phyloP scores from a whole-genome alignment of 306 rosid genomes.

The Datisca glomerata region DNA sequence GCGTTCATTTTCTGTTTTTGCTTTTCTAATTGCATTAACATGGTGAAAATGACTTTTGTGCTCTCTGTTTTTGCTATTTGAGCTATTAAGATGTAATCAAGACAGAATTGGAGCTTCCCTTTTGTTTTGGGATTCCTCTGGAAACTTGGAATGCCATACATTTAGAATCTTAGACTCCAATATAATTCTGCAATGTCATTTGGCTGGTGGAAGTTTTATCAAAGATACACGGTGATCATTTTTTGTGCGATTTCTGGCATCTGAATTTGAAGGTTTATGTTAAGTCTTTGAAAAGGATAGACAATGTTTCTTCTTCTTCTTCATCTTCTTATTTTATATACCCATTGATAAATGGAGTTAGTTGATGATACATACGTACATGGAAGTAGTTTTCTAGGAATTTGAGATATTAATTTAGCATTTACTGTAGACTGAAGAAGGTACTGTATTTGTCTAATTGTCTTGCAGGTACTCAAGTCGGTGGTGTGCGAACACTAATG shows the following conservation, averaged over 20 bases:
- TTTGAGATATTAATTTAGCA: neutral
- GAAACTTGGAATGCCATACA: no score
- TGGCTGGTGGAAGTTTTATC: no score
- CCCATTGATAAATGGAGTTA: no score
- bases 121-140: neutral
- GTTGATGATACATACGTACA: neutral
- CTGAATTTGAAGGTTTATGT: no score
- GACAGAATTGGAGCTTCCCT: neutral
- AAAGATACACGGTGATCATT: no score
- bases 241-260: no score
- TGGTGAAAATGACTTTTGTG: no score
- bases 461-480: slow-evolving; percentile 27
- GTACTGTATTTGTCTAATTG: neutral
- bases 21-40: neutral
- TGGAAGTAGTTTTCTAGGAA: neutral
- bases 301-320: no score
- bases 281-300: no score
- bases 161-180: no score
- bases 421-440: slow-evolving; percentile 5
- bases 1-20: neutral
- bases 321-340: no score
- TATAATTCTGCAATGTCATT: no score
- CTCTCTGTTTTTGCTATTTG: slow-evolving; percentile 7
- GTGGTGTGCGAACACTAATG: slow-evolving; percentile 13
- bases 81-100: neutral